Evolutionary conservation across 495 filamentous ascomycete species (phyloP).

Genomic region (Lindgomyces ingoldianus): DNA sequence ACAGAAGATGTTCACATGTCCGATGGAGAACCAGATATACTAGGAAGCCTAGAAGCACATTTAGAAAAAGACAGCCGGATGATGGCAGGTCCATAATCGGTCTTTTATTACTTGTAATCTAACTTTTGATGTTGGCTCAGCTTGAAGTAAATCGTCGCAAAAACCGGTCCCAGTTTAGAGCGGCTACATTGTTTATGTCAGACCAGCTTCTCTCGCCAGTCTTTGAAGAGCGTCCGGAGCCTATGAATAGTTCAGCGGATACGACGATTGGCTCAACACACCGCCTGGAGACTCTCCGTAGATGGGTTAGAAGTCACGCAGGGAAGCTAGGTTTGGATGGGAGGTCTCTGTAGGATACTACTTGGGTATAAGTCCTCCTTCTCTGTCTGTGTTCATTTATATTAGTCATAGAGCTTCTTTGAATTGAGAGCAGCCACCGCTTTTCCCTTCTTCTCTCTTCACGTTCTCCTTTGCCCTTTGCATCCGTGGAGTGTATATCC

Average conservation of each 20-base stretch:
- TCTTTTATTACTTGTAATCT: neutral
- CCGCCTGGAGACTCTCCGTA: no score
- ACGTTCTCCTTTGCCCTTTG: neutral
- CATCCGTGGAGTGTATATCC: neutral
- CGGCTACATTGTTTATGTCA: no score
- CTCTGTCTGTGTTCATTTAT: no score
- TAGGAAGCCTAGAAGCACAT: constrained; percentile 47
- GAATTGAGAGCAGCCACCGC: neutral
- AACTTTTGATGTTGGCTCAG: neutral
- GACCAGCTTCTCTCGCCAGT: no score
- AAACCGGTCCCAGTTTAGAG: no score
- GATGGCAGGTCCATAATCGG: constrained; percentile 9
- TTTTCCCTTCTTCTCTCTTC: neutral
- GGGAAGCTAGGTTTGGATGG: neutral
- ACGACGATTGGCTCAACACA: no score
- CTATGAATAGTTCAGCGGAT: no score
- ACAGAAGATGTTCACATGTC: constrained; percentile 31
- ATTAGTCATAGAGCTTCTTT: no score
- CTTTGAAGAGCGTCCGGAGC: no score
- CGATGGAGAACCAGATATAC: constrained; percentile 48
- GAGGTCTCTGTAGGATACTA: neutral
- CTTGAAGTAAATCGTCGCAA: no score
- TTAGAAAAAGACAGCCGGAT: constrained; percentile 38
- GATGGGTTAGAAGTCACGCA: neutral
- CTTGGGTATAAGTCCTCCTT: neutral